Evolutionary conservation across 2,329 filamentous ascomycete species (phyloP).

Genomic region (Colletotrichum lindemuthianum): DNA sequence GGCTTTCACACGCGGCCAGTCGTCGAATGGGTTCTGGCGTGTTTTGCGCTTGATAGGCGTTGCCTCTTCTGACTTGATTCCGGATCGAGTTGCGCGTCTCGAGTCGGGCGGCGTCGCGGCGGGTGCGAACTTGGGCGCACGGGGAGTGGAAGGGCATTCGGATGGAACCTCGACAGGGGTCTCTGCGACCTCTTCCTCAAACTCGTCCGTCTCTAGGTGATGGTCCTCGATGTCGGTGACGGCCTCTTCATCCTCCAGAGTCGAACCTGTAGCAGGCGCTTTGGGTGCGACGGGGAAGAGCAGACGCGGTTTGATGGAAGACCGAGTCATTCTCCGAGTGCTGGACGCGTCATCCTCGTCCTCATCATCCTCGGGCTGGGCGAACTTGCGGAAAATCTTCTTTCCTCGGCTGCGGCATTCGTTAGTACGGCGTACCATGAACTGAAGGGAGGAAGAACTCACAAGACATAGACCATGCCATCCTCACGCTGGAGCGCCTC

Average conservation of each 20-base stretch:
- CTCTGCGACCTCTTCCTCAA: conserved; percentile 49
- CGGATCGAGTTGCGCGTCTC: conserved; percentile 66
- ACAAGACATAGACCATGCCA: conserved; percentile 82
- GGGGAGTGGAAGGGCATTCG: conserved; percentile 55
- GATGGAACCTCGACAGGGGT: conserved; percentile 40
- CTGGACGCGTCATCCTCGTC: conserved; percentile 44
- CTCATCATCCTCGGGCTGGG: conserved; percentile 50
- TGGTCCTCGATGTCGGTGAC: conserved; percentile 68
- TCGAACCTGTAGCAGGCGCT: conserved; percentile 30
- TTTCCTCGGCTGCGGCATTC: conserved; percentile 73
- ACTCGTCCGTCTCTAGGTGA: conserved; percentile 48
- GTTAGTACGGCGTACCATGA: conserved; percentile 31
- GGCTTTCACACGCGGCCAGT: conserved; percentile 74
- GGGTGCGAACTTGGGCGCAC: conserved; percentile 65
- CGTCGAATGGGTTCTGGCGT: conserved; percentile 70
- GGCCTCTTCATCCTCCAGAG: conserved; percentile 68
- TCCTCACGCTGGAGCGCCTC: conserved; percentile 73
- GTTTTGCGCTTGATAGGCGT: conserved; percentile 53
- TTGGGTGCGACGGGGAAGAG: conserved; percentile 67
- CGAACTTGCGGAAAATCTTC: conserved; percentile 78
- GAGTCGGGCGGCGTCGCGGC: conserved; percentile 71
- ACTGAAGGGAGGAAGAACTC: conserved; percentile 54
- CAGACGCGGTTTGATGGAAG: conserved; percentile 76
- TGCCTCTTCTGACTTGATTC: conserved; percentile 56
- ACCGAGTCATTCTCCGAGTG: conserved; percentile 64